Evolutionary conservation across 2,329 filamentous ascomycete genomes (phyloP).

Genomic region (Fusarium longipes): DNA sequence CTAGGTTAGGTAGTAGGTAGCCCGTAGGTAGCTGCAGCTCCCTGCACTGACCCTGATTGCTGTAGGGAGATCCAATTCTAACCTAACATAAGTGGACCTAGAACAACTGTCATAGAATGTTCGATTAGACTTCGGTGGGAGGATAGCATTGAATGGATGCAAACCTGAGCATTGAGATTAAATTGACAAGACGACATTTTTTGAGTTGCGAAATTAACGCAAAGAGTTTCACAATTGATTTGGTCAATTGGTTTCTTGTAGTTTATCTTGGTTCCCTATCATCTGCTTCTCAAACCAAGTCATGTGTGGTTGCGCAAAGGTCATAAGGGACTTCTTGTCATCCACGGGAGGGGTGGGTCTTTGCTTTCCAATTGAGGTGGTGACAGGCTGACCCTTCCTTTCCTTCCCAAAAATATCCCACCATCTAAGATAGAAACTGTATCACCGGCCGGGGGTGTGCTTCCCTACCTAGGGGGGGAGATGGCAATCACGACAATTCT

Average conservation of each 20-base stretch:
- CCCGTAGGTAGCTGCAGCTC: slow-evolving; percentile 41
- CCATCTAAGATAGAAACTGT: slow-evolving; percentile 30
- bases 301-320: slow-evolving; percentile 35
- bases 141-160: neutral
- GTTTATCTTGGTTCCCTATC: slow-evolving; percentile 9
- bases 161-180: neutral
- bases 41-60: slow-evolving; percentile 13
- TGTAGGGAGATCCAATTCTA: slow-evolving; percentile 1
- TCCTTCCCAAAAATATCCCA: slow-evolving; percentile 44
- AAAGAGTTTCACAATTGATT: slow-evolving; percentile 4
- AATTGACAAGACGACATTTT: too few relatives aligned
- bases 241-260: neutral
- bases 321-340: slow-evolving; percentile 39
- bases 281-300: slow-evolving; percentile 21
- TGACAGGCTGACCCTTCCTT: slow-evolving; percentile 36
- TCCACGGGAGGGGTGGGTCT: slow-evolving; percentile 33
- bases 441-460: too few relatives aligned
- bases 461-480: slow-evolving; percentile 3
- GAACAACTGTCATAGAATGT: slow-evolving; percentile 4
- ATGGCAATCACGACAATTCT: slow-evolving; percentile 24
- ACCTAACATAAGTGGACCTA: slow-evolving; percentile 3
- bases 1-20: neutral
- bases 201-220: too few relatives aligned
- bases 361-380: slow-evolving; percentile 1
- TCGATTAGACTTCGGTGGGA: slow-evolving; percentile 7